These are phyloP conservation scores for Sporothrix pallida DNA, from an alignment of 2,329 filamentous ascomycete species.

Conservation along the genomic window DNA sequence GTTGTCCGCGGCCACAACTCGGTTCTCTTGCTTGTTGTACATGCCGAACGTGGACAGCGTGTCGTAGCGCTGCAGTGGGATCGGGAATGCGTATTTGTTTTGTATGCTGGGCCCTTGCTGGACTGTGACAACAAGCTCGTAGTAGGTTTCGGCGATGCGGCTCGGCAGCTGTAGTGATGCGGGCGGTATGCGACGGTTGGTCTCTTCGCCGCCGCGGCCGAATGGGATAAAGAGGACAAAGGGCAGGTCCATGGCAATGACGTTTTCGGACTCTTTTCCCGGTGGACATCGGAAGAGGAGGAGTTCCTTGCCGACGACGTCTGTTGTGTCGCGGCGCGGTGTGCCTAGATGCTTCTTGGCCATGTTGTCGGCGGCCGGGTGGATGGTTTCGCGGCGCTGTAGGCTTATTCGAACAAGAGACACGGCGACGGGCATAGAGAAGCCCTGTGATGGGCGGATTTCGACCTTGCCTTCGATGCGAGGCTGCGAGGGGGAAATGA, in stretches of 20 bases:
- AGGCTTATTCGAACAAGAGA: slow-evolving; percentile 94
- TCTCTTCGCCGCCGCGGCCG: slow-evolving; percentile 87
- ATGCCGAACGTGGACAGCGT: slow-evolving; percentile 98
- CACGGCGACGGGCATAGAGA: slow-evolving; percentile 86
- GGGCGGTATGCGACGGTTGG: slow-evolving; percentile 86
- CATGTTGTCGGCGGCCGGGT: slow-evolving; percentile 92
- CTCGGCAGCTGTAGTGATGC: slow-evolving; percentile 89
- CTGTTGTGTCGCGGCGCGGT: slow-evolving; percentile 85
- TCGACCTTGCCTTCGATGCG: slow-evolving; percentile 98
- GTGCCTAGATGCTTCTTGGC: slow-evolving; percentile 90
- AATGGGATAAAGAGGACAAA: slow-evolving; percentile 98
- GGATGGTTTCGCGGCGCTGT: slow-evolving; percentile 92
- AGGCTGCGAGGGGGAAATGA: slow-evolving; percentile 63
- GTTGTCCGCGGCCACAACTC: slow-evolving; percentile 85
- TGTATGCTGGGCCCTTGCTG: slow-evolving; percentile 88
- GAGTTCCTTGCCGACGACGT: slow-evolving; percentile 95
- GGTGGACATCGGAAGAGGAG: slow-evolving; percentile 85
- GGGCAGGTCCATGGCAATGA: slow-evolving; percentile 94
- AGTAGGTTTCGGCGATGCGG: slow-evolving; percentile 94
- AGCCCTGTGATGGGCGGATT: slow-evolving; percentile 83
- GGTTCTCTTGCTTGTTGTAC: slow-evolving; percentile 95
- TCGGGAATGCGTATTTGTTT: slow-evolving; percentile 88
- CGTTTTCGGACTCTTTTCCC: slow-evolving; percentile 83
- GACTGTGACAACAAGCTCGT: slow-evolving; percentile 94
- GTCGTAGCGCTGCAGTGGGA: slow-evolving; percentile 91